Evolutionary conservation across 2,329 filamentous ascomycete species (phyloP), one percentile per base, ranked within the genome.

Genomic region (Nothophaeocryptopus gaeumannii): DNA sequence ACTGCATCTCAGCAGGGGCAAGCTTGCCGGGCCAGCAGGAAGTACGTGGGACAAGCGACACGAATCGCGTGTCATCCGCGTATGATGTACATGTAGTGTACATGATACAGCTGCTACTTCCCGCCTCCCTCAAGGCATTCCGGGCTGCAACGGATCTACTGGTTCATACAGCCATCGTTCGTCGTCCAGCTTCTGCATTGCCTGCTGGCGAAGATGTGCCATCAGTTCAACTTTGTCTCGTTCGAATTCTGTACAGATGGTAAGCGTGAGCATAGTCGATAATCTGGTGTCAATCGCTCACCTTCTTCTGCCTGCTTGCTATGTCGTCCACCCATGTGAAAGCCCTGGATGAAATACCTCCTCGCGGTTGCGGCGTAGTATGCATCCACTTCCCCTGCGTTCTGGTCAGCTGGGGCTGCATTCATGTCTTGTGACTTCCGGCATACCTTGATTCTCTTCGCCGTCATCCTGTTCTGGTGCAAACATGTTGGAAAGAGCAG

Each of bases 151-250:
- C 8, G 55, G 50, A 46, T 58, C 58, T 16, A 47, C 44, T 26
- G 56, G 47, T 53, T 62, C 63, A 48, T 60, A 63, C 45, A 56
- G 29, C 63, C 63, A 66, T 7, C 53, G 51, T 46, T 62, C 62
- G 12, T 56, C 52, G 14, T 66, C 59, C 14, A 66, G 45, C 36
- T 58, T 58, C 33, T 51, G 39, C 49, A 63, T 56, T 9, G 58
- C 58, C 45, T 60, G 54, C 35, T 57, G 51, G 8, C 61, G 51
- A 26, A 65, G 47, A 8, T 51, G 44, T 11, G 53, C 39, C 54
- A 60, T 56, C 49, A 64, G 60, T 9, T 58, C 51, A 5, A 45
- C 34, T 8, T 48, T 50, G 29, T 56, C 51, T 14, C 53, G 53
- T 29, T 64, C 60, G 15, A 51, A 58, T 34, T 66, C 63, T 66